Conservation (phyloP, 371 early-diverging fungal genomes). For the Rhizopus delemar region DNA sequence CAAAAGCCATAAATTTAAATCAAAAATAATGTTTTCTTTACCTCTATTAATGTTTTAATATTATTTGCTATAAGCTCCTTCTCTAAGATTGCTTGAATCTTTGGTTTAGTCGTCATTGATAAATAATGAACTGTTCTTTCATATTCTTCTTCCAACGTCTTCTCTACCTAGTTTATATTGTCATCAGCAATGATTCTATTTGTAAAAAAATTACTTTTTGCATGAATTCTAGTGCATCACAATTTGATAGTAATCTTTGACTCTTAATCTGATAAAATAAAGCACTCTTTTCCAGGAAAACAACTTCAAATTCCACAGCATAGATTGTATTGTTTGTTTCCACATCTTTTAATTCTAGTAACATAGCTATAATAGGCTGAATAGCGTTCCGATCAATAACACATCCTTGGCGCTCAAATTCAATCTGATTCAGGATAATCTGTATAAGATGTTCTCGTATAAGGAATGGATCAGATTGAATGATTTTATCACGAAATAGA, state of each 20-base stretch:
- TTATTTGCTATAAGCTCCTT: conserved; percentile 74
- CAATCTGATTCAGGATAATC: conserved; percentile 75
- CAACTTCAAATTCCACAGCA: conserved; percentile 71
- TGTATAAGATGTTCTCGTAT: conserved; percentile 64
- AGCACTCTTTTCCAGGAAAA: conserved; percentile 67
- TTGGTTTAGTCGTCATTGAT: conserved; percentile 63
- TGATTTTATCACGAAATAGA: conserved; percentile 81
- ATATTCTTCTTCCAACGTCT: conserved; percentile 74
- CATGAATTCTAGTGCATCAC: conserved; percentile 79
- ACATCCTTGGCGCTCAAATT: conserved; percentile 77
- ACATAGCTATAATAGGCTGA: conserved; percentile 75
- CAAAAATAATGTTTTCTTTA: conserved; percentile 18
- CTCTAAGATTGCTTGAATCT: conserved; percentile 72
- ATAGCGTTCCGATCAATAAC: conserved; percentile 75
- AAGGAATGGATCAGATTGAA: conserved; percentile 62
- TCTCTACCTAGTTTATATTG: conserved; percentile 53
- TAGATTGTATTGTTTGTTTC: conserved; percentile 66
- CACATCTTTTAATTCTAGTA: conserved; percentile 64
- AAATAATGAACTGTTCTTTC: conserved; percentile 67
- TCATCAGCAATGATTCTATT: too few species aligned
- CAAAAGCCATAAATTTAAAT: too few species aligned
- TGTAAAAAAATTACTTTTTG: conserved; percentile 54
- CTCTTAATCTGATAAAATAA: conserved; percentile 74
- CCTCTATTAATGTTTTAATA: conserved; percentile 75
- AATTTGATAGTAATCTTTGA: conserved; percentile 58